Conservation (phyloP, 108 stramenopile species). For the Bacterosira constricta region DNA sequence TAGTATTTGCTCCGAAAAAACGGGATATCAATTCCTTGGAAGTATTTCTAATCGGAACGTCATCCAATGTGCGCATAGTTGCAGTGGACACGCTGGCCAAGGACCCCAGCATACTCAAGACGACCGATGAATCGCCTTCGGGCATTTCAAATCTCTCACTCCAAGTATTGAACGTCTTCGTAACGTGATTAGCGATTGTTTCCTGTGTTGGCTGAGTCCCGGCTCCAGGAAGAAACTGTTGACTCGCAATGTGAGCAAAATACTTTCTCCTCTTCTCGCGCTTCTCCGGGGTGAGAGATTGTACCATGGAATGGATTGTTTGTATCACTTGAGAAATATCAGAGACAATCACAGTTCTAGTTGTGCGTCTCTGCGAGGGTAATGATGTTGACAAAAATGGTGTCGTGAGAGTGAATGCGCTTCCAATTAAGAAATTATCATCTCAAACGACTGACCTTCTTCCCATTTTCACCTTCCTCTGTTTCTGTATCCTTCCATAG, state of each 20-base stretch:
- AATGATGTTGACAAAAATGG: not conserved
- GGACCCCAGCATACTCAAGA: slow-evolving; percentile 49
- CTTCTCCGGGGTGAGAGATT: slow-evolving; percentile 50
- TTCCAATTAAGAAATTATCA: slow-evolving; percentile 15
- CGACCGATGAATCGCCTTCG: slow-evolving; percentile 54
- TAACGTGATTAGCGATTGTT: slow-evolving; percentile 43
- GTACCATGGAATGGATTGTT: slow-evolving; percentile 28
- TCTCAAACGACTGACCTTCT: no score
- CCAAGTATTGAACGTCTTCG: slow-evolving; percentile 43
- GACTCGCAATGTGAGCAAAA: slow-evolving; percentile 37
- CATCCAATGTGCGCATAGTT: slow-evolving; percentile 29
- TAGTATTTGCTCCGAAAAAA: slow-evolving; percentile 28
- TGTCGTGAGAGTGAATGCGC: not conserved
- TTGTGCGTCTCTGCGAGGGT: slow-evolving; percentile 12
- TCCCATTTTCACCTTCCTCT: not conserved
- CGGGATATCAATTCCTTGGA: slow-evolving; percentile 39
- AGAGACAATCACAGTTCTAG: slow-evolving; percentile 29
- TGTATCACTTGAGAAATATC: slow-evolving; percentile 41
- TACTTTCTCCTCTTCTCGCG: slow-evolving; percentile 47
- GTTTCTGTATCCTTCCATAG: not conserved
- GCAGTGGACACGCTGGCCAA: slow-evolving; percentile 48
- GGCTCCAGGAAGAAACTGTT: slow-evolving; percentile 38
- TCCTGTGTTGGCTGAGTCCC: slow-evolving; percentile 29
- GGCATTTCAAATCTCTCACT: slow-evolving; percentile 52
- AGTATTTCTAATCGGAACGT: slow-evolving; percentile 50